Evolutionary conservation across 768 basidiomycete species (phyloP), one percentile per base, ranked within the genome.

Genomic region (Podaxis sp.): DNA sequence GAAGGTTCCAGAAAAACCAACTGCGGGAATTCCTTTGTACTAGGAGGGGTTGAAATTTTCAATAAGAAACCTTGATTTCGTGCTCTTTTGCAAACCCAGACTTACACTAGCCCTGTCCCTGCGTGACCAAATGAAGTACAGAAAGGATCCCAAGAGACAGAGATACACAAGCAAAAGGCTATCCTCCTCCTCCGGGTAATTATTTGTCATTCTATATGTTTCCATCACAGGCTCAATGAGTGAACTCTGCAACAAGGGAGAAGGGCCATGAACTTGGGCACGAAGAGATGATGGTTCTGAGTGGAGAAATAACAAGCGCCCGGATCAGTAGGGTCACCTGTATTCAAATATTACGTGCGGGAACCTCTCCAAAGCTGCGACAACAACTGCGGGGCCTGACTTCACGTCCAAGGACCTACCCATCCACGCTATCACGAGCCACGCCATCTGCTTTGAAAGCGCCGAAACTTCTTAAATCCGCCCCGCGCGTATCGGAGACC

Each of bases 281-380:
- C 8, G 25, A 13, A 4, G 25, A 33, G 25, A 8, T 11, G 29
- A 33, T 9, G 8, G 29, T 33, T 33, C 29, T 33, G 29, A 33
- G 29, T 8, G 29, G 8, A 33, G 25, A n/a, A 29, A 25, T 25
- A 53, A 25, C 27, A 33, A 53, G 51, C 51, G 27, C 51, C 25
- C 27, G 15, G 41, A 43, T 43, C 41, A 17, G 41, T 1, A 13
- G 41, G 12, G 13, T 43, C 41, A 13, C 40, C 17, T n/a, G 40
- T n/a, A 41, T 41, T n/a, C 13, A 15, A 6, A 41, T 41, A 12
- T 41, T 1, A 41, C 17, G 40, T 92, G 93, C 80, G 93, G 92
- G 80, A 86, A 82, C 62, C 80, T 93, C 38, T 82, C 81, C 59
- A 93, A 89, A 66, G 70, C 73, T 27, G 66, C 74, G 0, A 64